A percentile compares a stretch with the other conserved stretches of the same genome.
phyloP scores from a whole-genome alignment of 2,329 filamentous ascomycete genomes.

The Bretziella fagacearum region DNA sequence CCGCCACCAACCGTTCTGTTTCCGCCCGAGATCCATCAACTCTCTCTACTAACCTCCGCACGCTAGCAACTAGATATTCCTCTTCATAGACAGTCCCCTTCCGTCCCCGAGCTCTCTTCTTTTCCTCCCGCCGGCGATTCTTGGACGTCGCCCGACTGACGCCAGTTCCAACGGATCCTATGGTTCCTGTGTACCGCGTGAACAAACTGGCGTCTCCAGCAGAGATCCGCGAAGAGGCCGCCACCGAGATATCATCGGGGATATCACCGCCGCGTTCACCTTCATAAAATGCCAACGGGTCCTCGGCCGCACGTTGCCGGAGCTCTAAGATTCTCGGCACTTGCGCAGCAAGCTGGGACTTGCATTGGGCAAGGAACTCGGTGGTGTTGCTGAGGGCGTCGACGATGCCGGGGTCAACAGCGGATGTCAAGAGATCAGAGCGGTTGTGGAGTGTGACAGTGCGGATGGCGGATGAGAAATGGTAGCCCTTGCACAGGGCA shows the following conservation, averaged over 20 bases:
- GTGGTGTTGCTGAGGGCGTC: constrained; percentile 71
- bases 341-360: constrained; percentile 65
- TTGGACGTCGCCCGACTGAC: constrained; percentile 68
- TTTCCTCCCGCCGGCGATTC: constrained; percentile 77
- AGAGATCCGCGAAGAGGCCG: constrained; percentile 60
- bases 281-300: constrained; percentile 80
- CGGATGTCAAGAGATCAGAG: constrained; percentile 43
- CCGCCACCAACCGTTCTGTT: constrained; percentile 56
- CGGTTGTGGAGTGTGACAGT: constrained; percentile 46
- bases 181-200: constrained; percentile 72
- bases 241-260: constrained; percentile 83
- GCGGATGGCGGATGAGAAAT: constrained; percentile 78
- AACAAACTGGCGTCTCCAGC: constrained; percentile 70
- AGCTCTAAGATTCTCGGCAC: constrained; percentile 74
- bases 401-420: constrained; percentile 62
- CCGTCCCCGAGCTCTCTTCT: constrained; percentile 84
- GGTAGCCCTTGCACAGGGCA: constrained; percentile 73
- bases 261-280: constrained; percentile 58
- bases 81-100: constrained; percentile 98
- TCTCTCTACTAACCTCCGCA: constrained; percentile 66
- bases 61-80: constrained; percentile 83
- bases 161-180: constrained; percentile 53
- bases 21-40: constrained; percentile 59
- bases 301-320: constrained; percentile 59
- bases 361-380: constrained; percentile 87